phyloP scores from a whole-genome alignment of 2,329 filamentous ascomycete species.

The Periconia sp. region DNA sequence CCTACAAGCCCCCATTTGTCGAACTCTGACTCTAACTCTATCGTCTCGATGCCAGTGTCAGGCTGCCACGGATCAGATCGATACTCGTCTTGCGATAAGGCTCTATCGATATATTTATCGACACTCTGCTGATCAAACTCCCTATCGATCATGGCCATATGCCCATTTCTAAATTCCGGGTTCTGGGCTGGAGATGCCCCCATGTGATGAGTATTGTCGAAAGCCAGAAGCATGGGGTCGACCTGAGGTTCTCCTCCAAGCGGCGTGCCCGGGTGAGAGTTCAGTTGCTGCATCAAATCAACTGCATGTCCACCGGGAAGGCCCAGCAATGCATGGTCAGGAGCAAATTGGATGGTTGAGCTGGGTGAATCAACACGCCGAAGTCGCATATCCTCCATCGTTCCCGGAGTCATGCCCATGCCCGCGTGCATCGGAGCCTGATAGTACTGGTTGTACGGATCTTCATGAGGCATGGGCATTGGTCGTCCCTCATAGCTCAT shows the following conservation, averaged over 20 bases:
- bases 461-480: conserved; percentile 48
- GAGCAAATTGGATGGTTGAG: conserved; percentile 31
- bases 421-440: conserved; percentile 51
- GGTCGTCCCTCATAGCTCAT: conserved; percentile 54
- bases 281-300: conserved; percentile 39
- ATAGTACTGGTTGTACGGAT: conserved; percentile 54
- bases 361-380: conserved; percentile 41
- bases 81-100: conserved; percentile 25
- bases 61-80: conserved; percentile 40
- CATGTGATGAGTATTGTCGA: conserved; percentile 26
- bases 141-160: conserved; percentile 32
- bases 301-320: conserved; percentile 43
- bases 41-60: conserved; percentile 36
- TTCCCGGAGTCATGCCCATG: conserved; percentile 24
- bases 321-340: conserved; percentile 37
- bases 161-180: conserved; percentile 31
- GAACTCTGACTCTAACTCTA: conserved; percentile 48
- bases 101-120: conserved; percentile 27
- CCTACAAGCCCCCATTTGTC: conserved; percentile 47
- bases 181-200: conserved; percentile 23
- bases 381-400: conserved; percentile 45
- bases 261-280: conserved; percentile 29
- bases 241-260: conserved; percentile 40
- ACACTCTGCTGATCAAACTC: conserved; percentile 32
- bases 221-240: conserved; percentile 47